Evolutionary conservation across 495 filamentous ascomycete genomes (phyloP).

Genomic region (Staphylotrichum longicolle): DNA sequence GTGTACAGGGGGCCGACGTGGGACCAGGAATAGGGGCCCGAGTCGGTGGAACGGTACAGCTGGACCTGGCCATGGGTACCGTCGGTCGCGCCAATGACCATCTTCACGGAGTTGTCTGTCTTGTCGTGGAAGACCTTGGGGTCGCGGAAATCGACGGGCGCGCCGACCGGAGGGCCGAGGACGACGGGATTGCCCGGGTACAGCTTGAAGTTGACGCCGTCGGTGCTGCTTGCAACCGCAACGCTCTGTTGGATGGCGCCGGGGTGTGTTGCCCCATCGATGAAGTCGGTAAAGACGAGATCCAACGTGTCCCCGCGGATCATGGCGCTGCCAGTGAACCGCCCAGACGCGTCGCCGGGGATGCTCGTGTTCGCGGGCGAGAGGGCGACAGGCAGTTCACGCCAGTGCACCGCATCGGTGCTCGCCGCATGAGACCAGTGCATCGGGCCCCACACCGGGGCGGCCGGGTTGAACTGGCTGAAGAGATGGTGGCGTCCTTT

Average conservation of each 20-base stretch:
- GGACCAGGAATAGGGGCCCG: constrained; percentile 7
- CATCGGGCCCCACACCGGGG: constrained; percentile 6
- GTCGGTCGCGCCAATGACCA: constrained; percentile 3
- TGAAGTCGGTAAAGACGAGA: constrained; percentile 8
- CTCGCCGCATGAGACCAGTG: constrained; percentile 9
- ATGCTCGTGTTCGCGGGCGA: not conserved
- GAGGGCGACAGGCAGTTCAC: constrained; percentile 8
- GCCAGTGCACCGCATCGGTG: constrained; percentile 10
- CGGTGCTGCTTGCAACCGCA: constrained; percentile 1
- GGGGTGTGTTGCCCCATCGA: not conserved
- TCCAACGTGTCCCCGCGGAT: not conserved
- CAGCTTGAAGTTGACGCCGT: constrained; percentile 8
- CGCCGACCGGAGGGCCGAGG: constrained; percentile 1
- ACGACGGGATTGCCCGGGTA: constrained; percentile 2
- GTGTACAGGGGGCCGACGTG: constrained; percentile 8
- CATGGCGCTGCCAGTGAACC: constrained; percentile 9
- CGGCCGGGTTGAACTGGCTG: constrained; percentile 7
- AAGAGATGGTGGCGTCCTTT: constrained; percentile 11
- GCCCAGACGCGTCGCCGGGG: constrained; percentile 1
- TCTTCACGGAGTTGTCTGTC: constrained; percentile 7
- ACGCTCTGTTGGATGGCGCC: constrained; percentile 6
- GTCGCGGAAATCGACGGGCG: constrained; percentile 2
- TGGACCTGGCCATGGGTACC: not conserved
- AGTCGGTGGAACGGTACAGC: not conserved
- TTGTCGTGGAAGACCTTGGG: constrained; percentile 10